Base-by-base conservation (phyloP, 164 flowering plant genomes). In the Kingdonia uniflora region DNA sequence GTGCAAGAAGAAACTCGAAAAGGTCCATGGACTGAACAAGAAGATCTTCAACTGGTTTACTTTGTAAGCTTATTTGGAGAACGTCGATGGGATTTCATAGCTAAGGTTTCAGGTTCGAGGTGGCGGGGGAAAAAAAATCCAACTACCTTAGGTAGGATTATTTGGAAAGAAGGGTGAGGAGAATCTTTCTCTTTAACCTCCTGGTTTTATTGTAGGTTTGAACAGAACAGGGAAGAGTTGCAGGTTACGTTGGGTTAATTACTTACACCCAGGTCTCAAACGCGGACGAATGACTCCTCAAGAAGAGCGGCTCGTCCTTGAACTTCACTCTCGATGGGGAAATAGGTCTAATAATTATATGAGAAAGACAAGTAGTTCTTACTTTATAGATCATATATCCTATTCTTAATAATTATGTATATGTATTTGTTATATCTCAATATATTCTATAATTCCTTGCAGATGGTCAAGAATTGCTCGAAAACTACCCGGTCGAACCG, bases 21-120 rank as follows among this genome's bases (percentile, higher is more conserved):
- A 55, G 98, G 98, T 20, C 96, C 96, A 60, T 92, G 98, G 98
- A 85, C 94, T 14, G 96, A 92, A 68, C 81, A 85, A 49, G 98
- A 92, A 65, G 98, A 92, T 65, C 63, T 78, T 33, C 87, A 79
- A 53, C 76, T 92, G 67, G 76, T 71, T 26, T 68, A 76, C 64
- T 84, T 75, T 60, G 96, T 87, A 52, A 73, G 80, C 65, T 63
- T 87, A 54, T 85, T 85, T 53, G 98, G 98, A 19, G 95, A 92
- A 52, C 78, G 96, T 6, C 76, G 95, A 65, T 92, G 98, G 98
- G 98, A 92, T 66, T 85, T 92, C 78, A 77, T 92, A 54, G 96
- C 98, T 1, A 81, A 84, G 72, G 90, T 92, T 46, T 84, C 98
- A 92, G 98, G 98, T 92, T 92, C 76, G 98, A 76, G 95, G 84